Evolutionary conservation across 306 rosid genomes (phyloP).

Genomic region (Lithocarpus polystachyus): DNA sequence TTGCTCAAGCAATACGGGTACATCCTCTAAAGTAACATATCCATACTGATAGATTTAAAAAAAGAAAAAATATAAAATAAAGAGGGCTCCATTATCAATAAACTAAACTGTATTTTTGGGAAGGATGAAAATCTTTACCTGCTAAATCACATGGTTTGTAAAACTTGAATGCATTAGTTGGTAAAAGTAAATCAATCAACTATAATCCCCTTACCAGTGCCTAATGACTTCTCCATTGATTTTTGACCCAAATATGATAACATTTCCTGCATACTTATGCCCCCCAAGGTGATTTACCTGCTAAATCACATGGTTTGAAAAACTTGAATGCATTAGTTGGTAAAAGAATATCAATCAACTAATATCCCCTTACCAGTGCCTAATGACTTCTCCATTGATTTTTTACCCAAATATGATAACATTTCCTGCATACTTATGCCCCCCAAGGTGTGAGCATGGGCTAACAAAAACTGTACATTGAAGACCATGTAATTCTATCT

Average conservation of each 20-base stretch:
- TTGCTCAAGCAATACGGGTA: slow-evolving; percentile 66
- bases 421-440: slow-evolving; percentile 85
- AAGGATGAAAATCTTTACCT: neutral
- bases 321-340: neutral
- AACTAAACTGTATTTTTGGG: neutral
- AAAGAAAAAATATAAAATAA: neutral
- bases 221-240: slow-evolving; percentile 64
- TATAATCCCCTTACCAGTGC: slow-evolving; percentile 62
- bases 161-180: neutral
- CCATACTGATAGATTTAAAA: slow-evolving; percentile 64
- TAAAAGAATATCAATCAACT: slow-evolving; percentile 7
- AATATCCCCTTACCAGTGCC: slow-evolving; percentile 69
- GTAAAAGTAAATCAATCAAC: neutral
- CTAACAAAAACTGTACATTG: slow-evolving; percentile 78
- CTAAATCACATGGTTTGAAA: neutral
- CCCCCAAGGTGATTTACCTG: slow-evolving; percentile 67
- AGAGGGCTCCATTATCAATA: slow-evolving; percentile 1
- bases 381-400: slow-evolving; percentile 57
- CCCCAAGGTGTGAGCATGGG: slow-evolving; percentile 96
- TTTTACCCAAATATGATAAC: slow-evolving; percentile 67
- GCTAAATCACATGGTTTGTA: neutral
- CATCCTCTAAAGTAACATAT: slow-evolving; percentile 80
- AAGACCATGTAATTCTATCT: slow-evolving; percentile 64
- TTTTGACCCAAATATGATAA: slow-evolving; percentile 65
- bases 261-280: slow-evolving; percentile 85